A percentile compares a stretch with the other conserved stretches of the same genome.
Conservation (phyloP, 805 yeast genomes). For the Nakazawaea anatomiae region DNA sequence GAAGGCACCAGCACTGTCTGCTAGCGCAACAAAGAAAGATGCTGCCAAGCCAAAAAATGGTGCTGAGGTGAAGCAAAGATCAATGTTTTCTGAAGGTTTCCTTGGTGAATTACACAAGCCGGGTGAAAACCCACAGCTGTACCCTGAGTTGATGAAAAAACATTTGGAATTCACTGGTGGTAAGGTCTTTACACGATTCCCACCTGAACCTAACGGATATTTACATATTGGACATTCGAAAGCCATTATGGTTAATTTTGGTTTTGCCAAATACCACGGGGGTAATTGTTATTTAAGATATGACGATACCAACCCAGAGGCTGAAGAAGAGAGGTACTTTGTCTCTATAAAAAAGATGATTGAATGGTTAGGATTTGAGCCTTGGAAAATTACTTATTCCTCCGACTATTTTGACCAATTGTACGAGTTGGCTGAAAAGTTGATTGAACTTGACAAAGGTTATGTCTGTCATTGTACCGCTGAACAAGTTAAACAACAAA, state of each 20-base stretch:
- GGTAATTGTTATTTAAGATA: constrained; percentile 91
- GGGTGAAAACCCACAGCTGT: constrained; percentile 90
- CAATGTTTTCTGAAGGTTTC: constrained; percentile 95
- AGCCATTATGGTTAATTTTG: constrained; percentile 96
- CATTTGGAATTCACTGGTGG: constrained; percentile 79
- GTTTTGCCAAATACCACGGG: constrained; percentile 82
- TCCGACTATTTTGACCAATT: constrained; percentile 90
- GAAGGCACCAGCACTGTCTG: constrained; percentile 28
- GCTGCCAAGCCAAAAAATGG: constrained; percentile 21
- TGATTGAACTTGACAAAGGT: constrained; percentile 67
- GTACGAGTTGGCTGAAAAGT: constrained; percentile 81
- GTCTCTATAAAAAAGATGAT: constrained; percentile 80
- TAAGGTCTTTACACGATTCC: constrained; percentile 87
- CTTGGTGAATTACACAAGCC: constrained; percentile 92
- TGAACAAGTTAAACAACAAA: constrained; percentile 81
- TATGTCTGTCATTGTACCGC: constrained; percentile 92
- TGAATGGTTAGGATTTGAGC: constrained; percentile 89
- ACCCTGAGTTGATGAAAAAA: constrained; percentile 75
- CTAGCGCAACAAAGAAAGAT: constrained; percentile 12
- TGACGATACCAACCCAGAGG: constrained; percentile 98
- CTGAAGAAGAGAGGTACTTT: constrained; percentile 91
- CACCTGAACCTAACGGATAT: constrained; percentile 98
- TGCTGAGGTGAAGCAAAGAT: constrained; percentile 32
- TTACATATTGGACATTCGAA: constrained; percentile 97
- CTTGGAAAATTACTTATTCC: constrained; percentile 93